Evolutionary conservation across 441 rosid species (phyloP).

Genomic region (Erodium texanum): DNA sequence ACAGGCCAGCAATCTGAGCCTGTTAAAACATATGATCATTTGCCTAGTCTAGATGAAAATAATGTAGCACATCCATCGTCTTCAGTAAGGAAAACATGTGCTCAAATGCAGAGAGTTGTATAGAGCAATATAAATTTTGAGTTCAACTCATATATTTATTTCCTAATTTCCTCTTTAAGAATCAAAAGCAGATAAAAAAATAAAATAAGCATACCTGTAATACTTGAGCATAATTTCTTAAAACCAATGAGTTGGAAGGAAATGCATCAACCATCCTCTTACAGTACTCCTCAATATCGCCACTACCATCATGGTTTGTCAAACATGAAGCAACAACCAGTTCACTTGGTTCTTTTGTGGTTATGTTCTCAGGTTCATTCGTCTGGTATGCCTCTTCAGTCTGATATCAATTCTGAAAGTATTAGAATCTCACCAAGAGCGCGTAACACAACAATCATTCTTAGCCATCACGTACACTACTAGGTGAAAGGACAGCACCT

Average conservation of each 20-base stretch:
- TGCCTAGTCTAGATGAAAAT: not conserved
- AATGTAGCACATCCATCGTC: not conserved
- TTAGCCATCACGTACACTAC: not conserved
- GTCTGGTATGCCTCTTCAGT: conserved; percentile 15
- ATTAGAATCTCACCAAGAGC: conserved; percentile 5
- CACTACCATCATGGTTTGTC: conserved; percentile 33
- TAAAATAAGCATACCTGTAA: conserved; percentile 40
- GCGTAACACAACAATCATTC: not conserved
- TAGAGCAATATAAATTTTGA: not conserved
- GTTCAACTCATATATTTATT: not conserved
- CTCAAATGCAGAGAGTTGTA: not conserved
- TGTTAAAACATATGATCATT: not conserved
- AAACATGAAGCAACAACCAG: conserved; percentile 24
- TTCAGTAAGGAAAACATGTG: not conserved
- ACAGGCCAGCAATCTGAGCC: not conserved
- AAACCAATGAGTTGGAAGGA: conserved; percentile 61
- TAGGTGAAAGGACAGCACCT: conserved; percentile 28
- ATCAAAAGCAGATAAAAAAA: not conserved
- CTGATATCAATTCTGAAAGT: conserved; percentile 7
- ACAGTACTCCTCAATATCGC: conserved; percentile 41
- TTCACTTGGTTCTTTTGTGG: conserved; percentile 13
- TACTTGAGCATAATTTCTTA: conserved; percentile 59
- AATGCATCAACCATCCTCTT: conserved; percentile 52
- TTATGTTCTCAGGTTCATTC: conserved; percentile 9
- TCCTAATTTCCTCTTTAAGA: not conserved